Evolutionary conservation across 345 rosid species (phyloP), one percentile per base, ranked within the genome.

Genomic region (Salix viminalis): DNA sequence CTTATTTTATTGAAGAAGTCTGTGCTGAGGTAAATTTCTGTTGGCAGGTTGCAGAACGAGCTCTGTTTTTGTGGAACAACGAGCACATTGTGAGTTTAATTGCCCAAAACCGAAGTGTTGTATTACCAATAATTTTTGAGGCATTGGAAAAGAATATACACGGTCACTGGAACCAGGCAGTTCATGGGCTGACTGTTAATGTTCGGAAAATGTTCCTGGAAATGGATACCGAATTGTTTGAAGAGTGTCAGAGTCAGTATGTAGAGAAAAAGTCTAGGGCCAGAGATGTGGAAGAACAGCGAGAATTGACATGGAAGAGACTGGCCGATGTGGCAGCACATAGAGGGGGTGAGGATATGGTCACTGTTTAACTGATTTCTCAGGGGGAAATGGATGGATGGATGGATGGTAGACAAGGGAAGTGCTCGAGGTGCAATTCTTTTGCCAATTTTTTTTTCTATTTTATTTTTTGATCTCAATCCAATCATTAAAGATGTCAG

Each of bases 21-120:
- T 75, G 78, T 70, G 42, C 81, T 79, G 34, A 70, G 61, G 61
- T 2, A 28, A 74, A 10, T 77, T 61, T 82, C 71, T 32, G 24
- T 81, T 85, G 81, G 28, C 90, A 94, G 97, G 97, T 94, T 75
- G 91, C 98, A 24, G 98, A 94, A 76, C 86, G 98, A 76, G 88
- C 97, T 48, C 87, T 92, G 50, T 94, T 94, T 85, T 85, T 92
- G 79, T 94, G 98, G 98, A 94, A 94, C 76, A 94, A 88, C 52
- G 98, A 94, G 86, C 97, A 92, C 78, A 77, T 94, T 0, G 98
- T 91, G 79, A 81, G 82, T 81, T 77, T 94, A 74, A 90, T 91
- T 1, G 94, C 92, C n/a, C 96, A 92, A 84, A 88, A 92, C 79
- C 78, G 93, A 48, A 73, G 83, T 16, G 90, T 87, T 41, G 84